Percentiles rank a stretch among this genome's conserved stretches.
phyloP scores from a whole-genome alignment of 148 eudicot species.

The Diospyros kaki region DNA sequence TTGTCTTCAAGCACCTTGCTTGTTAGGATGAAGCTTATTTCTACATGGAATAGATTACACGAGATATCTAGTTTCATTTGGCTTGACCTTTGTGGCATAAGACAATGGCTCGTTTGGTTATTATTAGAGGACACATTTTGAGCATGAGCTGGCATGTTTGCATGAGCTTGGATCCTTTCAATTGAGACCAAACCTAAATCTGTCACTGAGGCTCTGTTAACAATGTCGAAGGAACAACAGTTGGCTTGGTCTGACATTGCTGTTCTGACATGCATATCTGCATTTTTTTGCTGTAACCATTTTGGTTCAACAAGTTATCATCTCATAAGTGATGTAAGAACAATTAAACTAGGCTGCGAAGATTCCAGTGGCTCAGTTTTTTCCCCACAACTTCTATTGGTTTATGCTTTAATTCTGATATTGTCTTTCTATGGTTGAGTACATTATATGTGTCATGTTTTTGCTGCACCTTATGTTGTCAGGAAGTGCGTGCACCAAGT shows the following conservation, averaged over 20 bases:
- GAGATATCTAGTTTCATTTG: neutral
- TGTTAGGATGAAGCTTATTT: too few relatives aligned
- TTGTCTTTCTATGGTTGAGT: too few relatives aligned
- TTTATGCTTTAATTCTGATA: too few relatives aligned
- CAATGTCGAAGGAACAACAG: neutral
- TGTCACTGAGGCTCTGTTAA: too few relatives aligned
- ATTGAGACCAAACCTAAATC: neutral
- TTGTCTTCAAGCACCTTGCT: too few relatives aligned
- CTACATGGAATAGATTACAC: neutral
- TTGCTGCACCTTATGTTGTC: conserved; percentile 12
- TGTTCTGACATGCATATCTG: neutral
- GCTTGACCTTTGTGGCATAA: neutral
- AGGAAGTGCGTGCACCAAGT: conserved; percentile 82
- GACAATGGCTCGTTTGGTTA: neutral
- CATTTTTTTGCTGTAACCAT: neutral
- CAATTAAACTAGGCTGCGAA: too few relatives aligned
- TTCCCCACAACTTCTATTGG: too few relatives aligned
- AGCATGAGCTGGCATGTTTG: neutral
- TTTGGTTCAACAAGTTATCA: too few relatives aligned
- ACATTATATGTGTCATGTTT: neutral
- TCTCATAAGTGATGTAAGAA: too few relatives aligned
- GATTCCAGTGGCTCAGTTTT: too few relatives aligned
- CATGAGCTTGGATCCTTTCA: neutral
- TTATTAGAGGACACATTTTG: neutral
- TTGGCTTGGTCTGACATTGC: too few relatives aligned